Evolutionary conservation across 768 basidiomycete species (phyloP), one percentile per base, ranked within the genome.

Genomic region (Russula abietina): DNA sequence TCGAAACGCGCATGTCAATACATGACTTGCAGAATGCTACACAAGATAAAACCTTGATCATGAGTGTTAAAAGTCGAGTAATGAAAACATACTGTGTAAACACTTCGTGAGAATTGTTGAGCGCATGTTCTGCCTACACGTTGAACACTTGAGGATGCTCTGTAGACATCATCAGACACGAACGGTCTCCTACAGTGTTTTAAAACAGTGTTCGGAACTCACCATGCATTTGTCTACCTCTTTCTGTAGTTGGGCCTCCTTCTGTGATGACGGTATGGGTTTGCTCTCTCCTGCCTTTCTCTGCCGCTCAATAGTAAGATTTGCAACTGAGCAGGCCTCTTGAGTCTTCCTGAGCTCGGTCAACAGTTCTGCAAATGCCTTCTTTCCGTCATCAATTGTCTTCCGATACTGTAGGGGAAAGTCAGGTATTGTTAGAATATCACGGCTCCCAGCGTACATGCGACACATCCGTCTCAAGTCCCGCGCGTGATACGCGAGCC

Each of bases 111-210:
- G 81, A 43, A 93, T 83, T 4, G 88, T 87, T 53, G 84, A 83
- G 22, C 93, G 87, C 75, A 93, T 86, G 62, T 83, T 80, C 60
- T 80, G 79, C 57, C 83, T 83, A 76, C 96, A 98, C 6, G 89
- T 93, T 14, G 91, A 90, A 72, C 96, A 98, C 71, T 90, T 86
- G 36, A 98, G 81, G 45, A 97, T 77, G 72, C 80, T 81, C 94
- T 95, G 72, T 19, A 39, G 32, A 51, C 46, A 16, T 48, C 49
- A 59, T 60, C 38, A 8, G 59, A 28, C 24, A 59, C 10, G 16
- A 8, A 9, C 12, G 17, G 32, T 28, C 9, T 24, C 12, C 33
- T 24, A 45, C 28, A 10, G n/a, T 4, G 45, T 22, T 46, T n/a
- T 24, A 30, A 17, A 55, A 11, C 10, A 14, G 26, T 19, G 26